These are phyloP conservation scores for Mollisiaceae sp. DNA, from an alignment of 2,329 filamentous ascomycete genomes.

Conservation along the genomic window DNA sequence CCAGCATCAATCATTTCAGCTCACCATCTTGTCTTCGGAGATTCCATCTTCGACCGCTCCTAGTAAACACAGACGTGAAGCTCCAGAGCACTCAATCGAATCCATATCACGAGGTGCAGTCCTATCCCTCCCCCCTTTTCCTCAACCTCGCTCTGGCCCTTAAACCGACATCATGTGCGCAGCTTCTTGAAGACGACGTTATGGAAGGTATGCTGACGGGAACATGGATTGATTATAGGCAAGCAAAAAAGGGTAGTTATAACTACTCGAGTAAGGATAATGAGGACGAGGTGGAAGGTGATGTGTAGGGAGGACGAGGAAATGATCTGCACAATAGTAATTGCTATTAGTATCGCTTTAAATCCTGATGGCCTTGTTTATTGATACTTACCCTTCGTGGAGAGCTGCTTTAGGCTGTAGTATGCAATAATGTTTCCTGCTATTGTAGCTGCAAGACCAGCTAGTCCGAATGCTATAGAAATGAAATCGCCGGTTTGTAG, in stretches of 20 bases:
- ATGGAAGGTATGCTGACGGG: background rate
- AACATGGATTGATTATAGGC: background rate
- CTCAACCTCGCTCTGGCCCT: background rate
- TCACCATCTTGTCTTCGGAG: background rate
- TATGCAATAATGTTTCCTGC: conserved; percentile 15
- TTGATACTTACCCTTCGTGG: background rate
- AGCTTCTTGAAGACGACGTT: background rate
- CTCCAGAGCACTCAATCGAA: background rate
- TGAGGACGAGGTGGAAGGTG: background rate
- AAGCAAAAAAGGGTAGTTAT: background rate
- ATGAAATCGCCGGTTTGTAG: conserved; percentile 8
- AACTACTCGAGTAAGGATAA: background rate
- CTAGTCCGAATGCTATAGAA: conserved; percentile 3
- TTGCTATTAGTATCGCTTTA: background rate
- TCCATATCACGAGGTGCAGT: background rate
- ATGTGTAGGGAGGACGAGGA: background rate
- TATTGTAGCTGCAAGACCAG: conserved; percentile 9
- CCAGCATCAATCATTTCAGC: background rate
- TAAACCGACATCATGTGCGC: background rate
- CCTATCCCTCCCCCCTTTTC: background rate
- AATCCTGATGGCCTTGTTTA: background rate
- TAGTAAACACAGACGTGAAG: background rate
- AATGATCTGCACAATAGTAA: background rate
- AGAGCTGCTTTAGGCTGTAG: conserved; percentile 11
- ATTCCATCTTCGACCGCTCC: background rate